Conservation (phyloP, 176 grass and related monocot genomes). For the Hordeum vulgare region DNA sequence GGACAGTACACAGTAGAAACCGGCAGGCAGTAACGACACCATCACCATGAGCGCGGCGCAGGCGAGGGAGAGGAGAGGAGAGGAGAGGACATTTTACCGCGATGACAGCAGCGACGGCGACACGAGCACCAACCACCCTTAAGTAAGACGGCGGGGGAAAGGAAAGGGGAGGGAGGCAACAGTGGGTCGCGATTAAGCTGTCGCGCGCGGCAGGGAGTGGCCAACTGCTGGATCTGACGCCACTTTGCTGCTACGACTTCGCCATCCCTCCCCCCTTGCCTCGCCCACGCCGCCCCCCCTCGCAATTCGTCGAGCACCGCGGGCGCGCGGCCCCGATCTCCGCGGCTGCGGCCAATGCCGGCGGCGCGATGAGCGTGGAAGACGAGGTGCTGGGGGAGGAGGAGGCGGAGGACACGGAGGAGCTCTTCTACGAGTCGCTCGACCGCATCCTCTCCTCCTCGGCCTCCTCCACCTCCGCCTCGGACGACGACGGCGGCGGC, state of each 20-base stretch:
- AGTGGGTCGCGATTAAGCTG: slow-evolving; percentile 35
- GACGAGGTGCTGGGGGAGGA: slow-evolving; percentile 46
- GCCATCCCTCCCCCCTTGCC: neutral
- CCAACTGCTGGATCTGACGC: slow-evolving; percentile 49
- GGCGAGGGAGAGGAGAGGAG: neutral
- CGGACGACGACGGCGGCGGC: slow-evolving; percentile 42
- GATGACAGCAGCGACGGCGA: neutral
- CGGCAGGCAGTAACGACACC: neutral
- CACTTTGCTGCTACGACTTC: slow-evolving; percentile 28
- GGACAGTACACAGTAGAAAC: slow-evolving; percentile 15
- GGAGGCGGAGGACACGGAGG: slow-evolving; percentile 26
- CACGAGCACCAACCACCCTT: slow-evolving; percentile 27
- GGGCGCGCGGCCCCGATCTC: neutral
- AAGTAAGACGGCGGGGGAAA: slow-evolving; percentile 25
- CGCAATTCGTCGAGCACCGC: slow-evolving; percentile 25
- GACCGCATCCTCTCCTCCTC: slow-evolving; percentile 96
- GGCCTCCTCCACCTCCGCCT: slow-evolving; percentile 78
- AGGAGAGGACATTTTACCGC: slow-evolving; percentile 7
- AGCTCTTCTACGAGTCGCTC: slow-evolving; percentile 76
- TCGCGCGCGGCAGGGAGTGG: slow-evolving; percentile 10
- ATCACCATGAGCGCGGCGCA: slow-evolving; percentile 8
- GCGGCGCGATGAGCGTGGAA: slow-evolving; percentile 61
- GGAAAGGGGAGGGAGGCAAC: neutral
- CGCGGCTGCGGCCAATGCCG: slow-evolving; percentile 35
- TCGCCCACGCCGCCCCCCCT: neutral